Conservation (phyloP, 345 rosid species). For the Physaria fendleri region DNA sequence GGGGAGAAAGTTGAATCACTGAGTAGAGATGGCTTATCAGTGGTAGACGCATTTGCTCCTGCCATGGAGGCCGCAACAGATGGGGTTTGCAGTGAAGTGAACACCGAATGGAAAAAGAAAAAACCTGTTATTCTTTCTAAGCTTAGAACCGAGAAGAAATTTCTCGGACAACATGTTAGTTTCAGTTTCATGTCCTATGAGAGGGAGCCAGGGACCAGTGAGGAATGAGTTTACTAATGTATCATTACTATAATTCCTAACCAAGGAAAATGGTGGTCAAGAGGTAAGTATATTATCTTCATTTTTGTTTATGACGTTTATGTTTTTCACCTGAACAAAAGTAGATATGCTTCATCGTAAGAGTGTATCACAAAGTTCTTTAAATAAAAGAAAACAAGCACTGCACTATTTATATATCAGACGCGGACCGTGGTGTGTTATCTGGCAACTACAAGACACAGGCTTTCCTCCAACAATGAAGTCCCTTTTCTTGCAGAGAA, state of each 20-base stretch:
- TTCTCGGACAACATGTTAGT: constrained; percentile 39
- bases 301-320: neutral
- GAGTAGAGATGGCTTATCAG: constrained; percentile 35
- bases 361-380: no score
- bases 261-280: neutral
- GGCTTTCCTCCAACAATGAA: no score
- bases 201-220: neutral
- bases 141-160: constrained; percentile 60
- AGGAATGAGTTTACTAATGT: neutral
- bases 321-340: neutral
- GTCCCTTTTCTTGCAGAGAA: no score
- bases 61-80: constrained; percentile 63
- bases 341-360: no score
- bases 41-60: constrained; percentile 76
- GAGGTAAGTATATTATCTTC: constrained; percentile 2
- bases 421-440: no score
- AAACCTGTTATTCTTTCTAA: constrained; percentile 49
- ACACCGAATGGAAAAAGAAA: constrained; percentile 39
- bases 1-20: constrained; percentile 46
- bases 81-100: constrained; percentile 37
- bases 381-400: no score
- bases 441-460: no score
- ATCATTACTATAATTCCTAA: neutral
- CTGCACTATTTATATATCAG: no score
- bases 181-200: constrained; percentile 1